These are phyloP conservation scores for Fusarium sp. DNA, from an alignment of 2,329 filamentous ascomycete genomes.

Conservation along the genomic window DNA sequence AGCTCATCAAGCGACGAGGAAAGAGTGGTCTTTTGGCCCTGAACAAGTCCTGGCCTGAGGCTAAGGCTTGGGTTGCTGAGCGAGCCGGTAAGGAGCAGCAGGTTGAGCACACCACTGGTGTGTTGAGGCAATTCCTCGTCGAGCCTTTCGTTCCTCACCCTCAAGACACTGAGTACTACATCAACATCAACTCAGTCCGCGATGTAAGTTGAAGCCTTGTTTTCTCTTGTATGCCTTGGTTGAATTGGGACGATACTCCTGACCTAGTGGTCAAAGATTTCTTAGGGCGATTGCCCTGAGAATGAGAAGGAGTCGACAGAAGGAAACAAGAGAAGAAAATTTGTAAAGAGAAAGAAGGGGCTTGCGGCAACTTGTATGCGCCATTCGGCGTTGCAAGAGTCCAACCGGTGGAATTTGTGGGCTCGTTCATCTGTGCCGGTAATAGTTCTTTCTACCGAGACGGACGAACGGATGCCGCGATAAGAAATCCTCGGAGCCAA, in stretches of 20 bases:
- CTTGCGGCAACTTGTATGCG: constrained; percentile 40
- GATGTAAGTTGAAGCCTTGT: constrained; percentile 80
- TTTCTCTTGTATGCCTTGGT: constrained; percentile 43
- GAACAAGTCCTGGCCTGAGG: constrained; percentile 98
- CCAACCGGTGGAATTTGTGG: constrained; percentile 45
- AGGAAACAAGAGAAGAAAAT: constrained; percentile 17
- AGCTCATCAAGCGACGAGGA: constrained; percentile 99
- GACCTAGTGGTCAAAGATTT: neutral
- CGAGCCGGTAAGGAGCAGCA: constrained; percentile 92
- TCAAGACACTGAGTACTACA: constrained; percentile 97
- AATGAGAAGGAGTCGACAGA: constrained; percentile 3
- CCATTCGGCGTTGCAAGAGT: constrained; percentile 36
- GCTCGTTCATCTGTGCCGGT: constrained; percentile 45
- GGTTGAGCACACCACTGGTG: constrained; percentile 92
- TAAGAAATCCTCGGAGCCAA: constrained; percentile 45
- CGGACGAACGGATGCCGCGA: constrained; percentile 59
- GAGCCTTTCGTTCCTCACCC: constrained; percentile 99
- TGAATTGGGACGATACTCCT: constrained; percentile 4
- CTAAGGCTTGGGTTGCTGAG: constrained; percentile 92
- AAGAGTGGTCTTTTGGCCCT: constrained; percentile 97
- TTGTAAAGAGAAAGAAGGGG: constrained; percentile 21
- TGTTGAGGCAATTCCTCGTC: constrained; percentile 94
- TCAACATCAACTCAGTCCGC: constrained; percentile 99
- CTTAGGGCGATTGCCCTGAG: neutral
- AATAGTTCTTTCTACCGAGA: constrained; percentile 48